These are phyloP conservation scores for Calcarisporium arbuscula DNA, from an alignment of 2,329 filamentous ascomycete genomes.

Conservation along the genomic window DNA sequence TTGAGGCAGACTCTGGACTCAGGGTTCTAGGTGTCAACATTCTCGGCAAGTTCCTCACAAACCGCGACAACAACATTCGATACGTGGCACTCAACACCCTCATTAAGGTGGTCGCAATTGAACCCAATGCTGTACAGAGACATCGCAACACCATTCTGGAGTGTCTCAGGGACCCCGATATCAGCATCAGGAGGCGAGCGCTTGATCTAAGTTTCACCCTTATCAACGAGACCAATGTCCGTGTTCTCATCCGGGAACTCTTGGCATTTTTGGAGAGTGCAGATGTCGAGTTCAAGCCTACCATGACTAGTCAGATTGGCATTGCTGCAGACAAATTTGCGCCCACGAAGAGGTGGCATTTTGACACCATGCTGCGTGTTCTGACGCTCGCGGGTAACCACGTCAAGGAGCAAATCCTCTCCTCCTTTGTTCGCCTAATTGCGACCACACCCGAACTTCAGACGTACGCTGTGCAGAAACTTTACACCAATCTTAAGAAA, in stretches of 20 bases:
- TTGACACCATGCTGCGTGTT: conserved; percentile 94
- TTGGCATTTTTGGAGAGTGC: conserved; percentile 94
- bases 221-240: conserved; percentile 94
- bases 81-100: conserved; percentile 96
- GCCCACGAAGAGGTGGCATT: conserved; percentile 96
- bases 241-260: conserved; percentile 86
- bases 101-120: conserved; percentile 96
- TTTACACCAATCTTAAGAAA: conserved; percentile 85
- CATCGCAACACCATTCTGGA: conserved; percentile 97
- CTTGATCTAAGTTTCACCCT: conserved; percentile 96
- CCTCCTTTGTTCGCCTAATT: conserved; percentile 91
- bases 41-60: conserved; percentile 94
- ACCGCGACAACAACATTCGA: conserved; percentile 98
- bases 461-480: conserved; percentile 92
- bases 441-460: conserved; percentile 92
- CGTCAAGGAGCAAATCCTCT: conserved; percentile 95
- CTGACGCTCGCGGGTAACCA: conserved; percentile 92
- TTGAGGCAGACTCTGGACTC: conserved; percentile 92
- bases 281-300: conserved; percentile 97
- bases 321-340: conserved; percentile 94
- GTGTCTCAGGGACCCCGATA: conserved; percentile 92
- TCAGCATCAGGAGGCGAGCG: conserved; percentile 93
- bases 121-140: conserved; percentile 93
- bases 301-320: conserved; percentile 97
- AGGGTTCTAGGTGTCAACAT: conserved; percentile 96